Evolutionary conservation across 768 basidiomycete genomes (phyloP).

Genomic region (Leccinum subtestaceum): DNA sequence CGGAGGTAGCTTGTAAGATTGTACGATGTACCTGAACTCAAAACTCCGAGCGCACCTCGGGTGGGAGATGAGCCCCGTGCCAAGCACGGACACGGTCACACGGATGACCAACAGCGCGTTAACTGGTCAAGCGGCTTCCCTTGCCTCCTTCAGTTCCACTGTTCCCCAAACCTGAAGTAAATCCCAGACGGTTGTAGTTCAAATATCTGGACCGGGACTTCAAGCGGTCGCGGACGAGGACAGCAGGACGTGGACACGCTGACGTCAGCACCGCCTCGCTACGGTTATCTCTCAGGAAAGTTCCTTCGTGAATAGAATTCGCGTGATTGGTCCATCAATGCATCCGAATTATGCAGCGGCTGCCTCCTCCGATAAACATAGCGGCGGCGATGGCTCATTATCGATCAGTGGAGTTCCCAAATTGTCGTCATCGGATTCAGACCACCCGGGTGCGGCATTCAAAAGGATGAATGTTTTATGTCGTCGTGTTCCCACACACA

Average conservation of each 20-base stretch:
- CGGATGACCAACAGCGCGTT: neutral
- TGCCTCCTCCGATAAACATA: neutral
- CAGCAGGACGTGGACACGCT: too few relatives aligned
- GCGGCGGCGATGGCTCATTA: neutral
- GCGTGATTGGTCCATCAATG: neutral
- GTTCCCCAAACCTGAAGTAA: too few relatives aligned
- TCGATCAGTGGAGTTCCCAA: constrained; percentile 1
- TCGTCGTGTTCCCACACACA: constrained; percentile 9
- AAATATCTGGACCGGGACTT: too few relatives aligned
- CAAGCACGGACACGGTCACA: too few relatives aligned
- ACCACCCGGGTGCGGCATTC: neutral
- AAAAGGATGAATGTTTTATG: constrained; percentile 8
- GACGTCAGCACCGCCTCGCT: too few relatives aligned
- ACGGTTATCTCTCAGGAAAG: too few relatives aligned
- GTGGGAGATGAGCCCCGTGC: neutral
- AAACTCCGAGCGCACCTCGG: neutral
- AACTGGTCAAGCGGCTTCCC: neutral
- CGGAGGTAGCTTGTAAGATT: neutral
- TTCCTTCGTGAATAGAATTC: neutral
- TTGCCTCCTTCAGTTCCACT: neutral
- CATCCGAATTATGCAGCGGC: neutral
- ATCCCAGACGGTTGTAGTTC: too few relatives aligned
- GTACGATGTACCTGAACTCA: neutral
- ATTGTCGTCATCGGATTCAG: neutral
- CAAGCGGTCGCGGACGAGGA: too few relatives aligned